These are phyloP conservation scores for Aristolochia fimbriata DNA, from an alignment of 164 flowering plant species.

Conservation along the genomic window DNA sequence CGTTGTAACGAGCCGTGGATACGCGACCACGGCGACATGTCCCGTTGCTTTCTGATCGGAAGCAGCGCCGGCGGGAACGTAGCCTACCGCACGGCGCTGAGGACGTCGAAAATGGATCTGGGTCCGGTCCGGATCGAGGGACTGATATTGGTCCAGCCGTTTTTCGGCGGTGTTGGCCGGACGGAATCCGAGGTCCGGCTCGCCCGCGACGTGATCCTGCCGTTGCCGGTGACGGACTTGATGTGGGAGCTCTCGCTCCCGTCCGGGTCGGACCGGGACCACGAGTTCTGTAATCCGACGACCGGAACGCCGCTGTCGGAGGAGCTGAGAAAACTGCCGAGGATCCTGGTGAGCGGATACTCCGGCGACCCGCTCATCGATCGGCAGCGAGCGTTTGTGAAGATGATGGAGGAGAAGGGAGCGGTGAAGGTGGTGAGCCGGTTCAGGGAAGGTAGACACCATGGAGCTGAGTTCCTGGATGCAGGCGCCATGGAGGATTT, in stretches of 20 bases:
- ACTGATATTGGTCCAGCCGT: slow-evolving; percentile 40
- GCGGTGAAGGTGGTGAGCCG: not conserved
- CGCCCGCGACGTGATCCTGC: slow-evolving; percentile 22
- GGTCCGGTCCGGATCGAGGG: slow-evolving; percentile 33
- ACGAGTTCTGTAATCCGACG: slow-evolving; percentile 40
- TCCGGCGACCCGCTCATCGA: slow-evolving; percentile 2
- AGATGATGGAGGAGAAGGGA: slow-evolving; percentile 4
- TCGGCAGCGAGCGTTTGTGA: not conserved
- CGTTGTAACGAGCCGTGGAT: slow-evolving; percentile 34
- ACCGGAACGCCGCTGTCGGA: not conserved
- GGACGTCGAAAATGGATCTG: slow-evolving; percentile 21
- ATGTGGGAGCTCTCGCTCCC: slow-evolving; percentile 52
- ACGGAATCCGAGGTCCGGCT: slow-evolving; percentile 40
- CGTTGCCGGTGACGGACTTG: slow-evolving; percentile 30
- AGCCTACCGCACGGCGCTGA: slow-evolving; percentile 37
- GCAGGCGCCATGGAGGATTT: not conserved
- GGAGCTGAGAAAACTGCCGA: slow-evolving; percentile 32
- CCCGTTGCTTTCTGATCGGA: slow-evolving; percentile 46
- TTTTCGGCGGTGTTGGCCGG: slow-evolving; percentile 40
- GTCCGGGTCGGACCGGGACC: slow-evolving; percentile 38
- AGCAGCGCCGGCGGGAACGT: slow-evolving; percentile 61
- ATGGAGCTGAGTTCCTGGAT: not conserved
- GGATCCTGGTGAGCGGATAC: slow-evolving; percentile 22
- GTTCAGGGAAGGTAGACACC: slow-evolving; percentile 2
- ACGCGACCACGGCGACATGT: slow-evolving; percentile 32